Percentiles rank a stretch among this genome's conserved stretches.
Evolutionary conservation across 129 eudicot genomes (phyloP).

Genomic region (Pittosporum tobira): DNA sequence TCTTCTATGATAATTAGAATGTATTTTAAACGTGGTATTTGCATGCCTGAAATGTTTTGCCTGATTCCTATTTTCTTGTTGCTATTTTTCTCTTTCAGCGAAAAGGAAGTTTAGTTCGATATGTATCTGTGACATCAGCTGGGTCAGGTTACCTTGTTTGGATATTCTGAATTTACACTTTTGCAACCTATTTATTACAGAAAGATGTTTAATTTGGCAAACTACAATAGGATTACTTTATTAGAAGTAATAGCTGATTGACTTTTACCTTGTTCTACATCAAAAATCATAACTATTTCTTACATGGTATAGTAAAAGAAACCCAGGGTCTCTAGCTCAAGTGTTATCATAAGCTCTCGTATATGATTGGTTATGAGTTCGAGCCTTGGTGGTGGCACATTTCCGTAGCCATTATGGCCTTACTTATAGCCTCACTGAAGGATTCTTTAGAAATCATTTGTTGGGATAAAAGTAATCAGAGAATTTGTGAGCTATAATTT

Average conservation of each 20-base stretch:
- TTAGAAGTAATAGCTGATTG: too few species aligned
- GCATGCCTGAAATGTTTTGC: conserved; percentile 2
- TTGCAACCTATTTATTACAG: background rate
- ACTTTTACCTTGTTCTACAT: too few species aligned
- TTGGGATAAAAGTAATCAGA: too few species aligned
- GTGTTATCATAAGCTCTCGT: background rate
- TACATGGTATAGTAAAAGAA: too few species aligned
- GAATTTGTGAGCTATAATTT: too few species aligned
- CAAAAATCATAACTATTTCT: too few species aligned
- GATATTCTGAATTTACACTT: too few species aligned
- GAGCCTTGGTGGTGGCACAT: background rate
- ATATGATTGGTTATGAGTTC: background rate
- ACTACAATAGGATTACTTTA: too few species aligned
- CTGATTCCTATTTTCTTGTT: conserved; percentile 11
- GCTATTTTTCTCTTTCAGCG: conserved; percentile 20
- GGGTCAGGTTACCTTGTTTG: conserved; percentile 39
- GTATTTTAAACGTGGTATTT: background rate
- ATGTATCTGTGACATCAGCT: conserved; percentile 57
- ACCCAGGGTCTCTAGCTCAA: background rate
- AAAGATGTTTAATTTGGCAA: too few species aligned
- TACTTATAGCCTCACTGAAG: background rate
- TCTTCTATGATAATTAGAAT: background rate
- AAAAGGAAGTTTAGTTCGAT: conserved; percentile 51
- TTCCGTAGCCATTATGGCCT: too few species aligned
- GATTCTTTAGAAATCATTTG: too few species aligned